These are phyloP conservation scores for Akebia trifoliata DNA, from an alignment of 164 flowering plant genomes.

Conservation along the genomic window DNA sequence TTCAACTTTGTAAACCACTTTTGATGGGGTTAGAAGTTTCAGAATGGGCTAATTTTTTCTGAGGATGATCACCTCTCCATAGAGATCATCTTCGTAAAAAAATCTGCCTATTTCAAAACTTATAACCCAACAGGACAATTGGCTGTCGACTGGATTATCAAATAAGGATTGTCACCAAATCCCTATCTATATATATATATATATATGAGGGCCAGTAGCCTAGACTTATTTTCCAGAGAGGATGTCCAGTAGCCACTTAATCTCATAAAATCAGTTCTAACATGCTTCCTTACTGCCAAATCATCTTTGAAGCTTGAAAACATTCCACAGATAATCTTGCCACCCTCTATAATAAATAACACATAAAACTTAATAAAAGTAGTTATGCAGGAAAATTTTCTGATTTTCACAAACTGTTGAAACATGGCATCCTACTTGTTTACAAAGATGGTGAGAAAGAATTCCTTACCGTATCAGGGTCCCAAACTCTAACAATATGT, in stretches of 20 bases:
- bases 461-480: constrained; percentile 80
- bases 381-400: not conserved
- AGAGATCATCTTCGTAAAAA: too few species aligned
- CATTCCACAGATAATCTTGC: not conserved
- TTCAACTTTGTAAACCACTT: too few species aligned
- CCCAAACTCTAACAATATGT: constrained; percentile 90
- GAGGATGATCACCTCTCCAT: too few species aligned
- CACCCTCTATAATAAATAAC: not conserved
- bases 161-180: too few species aligned
- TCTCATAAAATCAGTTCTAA: not conserved
- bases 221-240: not conserved
- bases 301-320: not conserved
- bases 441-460: not conserved
- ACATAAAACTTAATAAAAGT: not conserved
- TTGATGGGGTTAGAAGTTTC: too few species aligned
- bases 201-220: not conserved
- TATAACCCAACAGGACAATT: too few species aligned
- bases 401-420: not conserved
- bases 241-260: not conserved
- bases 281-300: not conserved
- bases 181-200: too few species aligned
- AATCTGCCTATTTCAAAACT: too few species aligned
- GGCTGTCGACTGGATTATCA: too few species aligned
- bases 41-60: too few species aligned
- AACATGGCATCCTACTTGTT: not conserved